A percentile compares a stretch with the other conserved stretches of the same genome.
These are phyloP conservation scores for Xerocomellus intermedius DNA, from an alignment of 768 basidiomycete genomes.

Conservation along the genomic window DNA sequence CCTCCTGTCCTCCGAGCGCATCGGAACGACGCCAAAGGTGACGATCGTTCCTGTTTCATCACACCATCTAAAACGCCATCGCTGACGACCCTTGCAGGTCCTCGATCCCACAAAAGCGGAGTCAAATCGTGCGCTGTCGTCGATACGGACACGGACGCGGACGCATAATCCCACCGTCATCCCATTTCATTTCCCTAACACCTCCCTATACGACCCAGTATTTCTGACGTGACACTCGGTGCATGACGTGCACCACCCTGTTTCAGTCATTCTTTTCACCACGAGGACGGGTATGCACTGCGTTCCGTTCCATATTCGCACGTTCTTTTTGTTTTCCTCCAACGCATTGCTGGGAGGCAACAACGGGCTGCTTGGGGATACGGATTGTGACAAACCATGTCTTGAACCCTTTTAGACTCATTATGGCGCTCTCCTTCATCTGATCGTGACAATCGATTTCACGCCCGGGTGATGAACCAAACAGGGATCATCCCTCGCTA, in stretches of 20 bases:
- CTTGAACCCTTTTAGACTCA: too few relatives aligned
- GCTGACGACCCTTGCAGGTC: background rate
- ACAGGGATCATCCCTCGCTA: too few relatives aligned
- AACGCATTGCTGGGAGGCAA: too few relatives aligned
- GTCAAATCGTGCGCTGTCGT: conserved; percentile 4
- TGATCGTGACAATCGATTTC: too few relatives aligned
- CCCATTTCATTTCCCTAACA: background rate
- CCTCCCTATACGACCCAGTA: background rate
- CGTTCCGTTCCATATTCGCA: too few relatives aligned
- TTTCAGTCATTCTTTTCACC: too few relatives aligned
- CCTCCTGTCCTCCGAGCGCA: conserved; percentile 11
- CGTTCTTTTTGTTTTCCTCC: too few relatives aligned
- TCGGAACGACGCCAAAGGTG: conserved; percentile 9
- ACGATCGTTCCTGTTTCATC: background rate
- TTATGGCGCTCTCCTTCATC: too few relatives aligned
- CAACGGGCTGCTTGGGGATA: too few relatives aligned
- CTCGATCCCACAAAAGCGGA: background rate
- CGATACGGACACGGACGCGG: conserved; percentile 10
- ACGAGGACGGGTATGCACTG: too few relatives aligned
- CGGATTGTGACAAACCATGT: too few relatives aligned
- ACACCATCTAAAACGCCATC: background rate
- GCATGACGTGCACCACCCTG: background rate
- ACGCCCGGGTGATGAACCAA: too few relatives aligned
- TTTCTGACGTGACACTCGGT: background rate
- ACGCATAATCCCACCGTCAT: conserved; percentile 9